Base-by-base conservation (phyloP, 495 filamentous ascomycete genomes). In the Massariosphaeria phaeospora region DNA sequence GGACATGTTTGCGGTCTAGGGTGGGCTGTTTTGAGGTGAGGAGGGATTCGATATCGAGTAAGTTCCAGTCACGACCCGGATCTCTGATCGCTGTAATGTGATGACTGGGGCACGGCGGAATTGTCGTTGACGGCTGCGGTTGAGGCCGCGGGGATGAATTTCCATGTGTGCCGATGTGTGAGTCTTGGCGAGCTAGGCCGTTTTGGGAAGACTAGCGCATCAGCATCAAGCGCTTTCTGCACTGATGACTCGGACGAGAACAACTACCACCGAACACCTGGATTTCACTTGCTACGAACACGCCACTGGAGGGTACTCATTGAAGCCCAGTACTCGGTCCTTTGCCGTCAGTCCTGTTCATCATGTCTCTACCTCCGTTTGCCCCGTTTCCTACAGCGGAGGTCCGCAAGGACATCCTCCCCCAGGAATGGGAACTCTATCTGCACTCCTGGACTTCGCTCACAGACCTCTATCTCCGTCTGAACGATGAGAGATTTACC, bases 371-470 rank as follows among this genome's bases (percentile, higher is more conserved):
- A 17, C 88, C 88, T 23, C 75, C 79, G 23, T 76, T 95, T 66
- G 87, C 86, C 33, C 76, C 85, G 3, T 87, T 90, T 57, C 90
- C 89, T 20, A 76, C 83, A 36, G 70, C 78, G n/a, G 70, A 72
- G 47, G 80, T 89, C 70, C 79, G 83, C 58, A 77, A 78, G 26
- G 76, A 76, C 50, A 75, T 94, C 27, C 71, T 76, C 8, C 76
- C 82, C 1, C 70, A 78, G 26, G 88, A 94, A 69, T 94, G 89
- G 89, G 78, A 84, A 48, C 73, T 77, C 29, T 91, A 84, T 66
- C 68, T 93, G 15, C 82, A 88, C 65, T 84, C 86, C 35, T 95
- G 89, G 89, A 69, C 84, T 17, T 64, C 78, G 8, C 72, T 94
- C 2, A 66, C 81, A 21, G 75, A 81, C 24, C 74, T 79, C 38